Conservation (phyloP, 2,329 filamentous ascomycete genomes). For the Diaporthe longicolla region DNA sequence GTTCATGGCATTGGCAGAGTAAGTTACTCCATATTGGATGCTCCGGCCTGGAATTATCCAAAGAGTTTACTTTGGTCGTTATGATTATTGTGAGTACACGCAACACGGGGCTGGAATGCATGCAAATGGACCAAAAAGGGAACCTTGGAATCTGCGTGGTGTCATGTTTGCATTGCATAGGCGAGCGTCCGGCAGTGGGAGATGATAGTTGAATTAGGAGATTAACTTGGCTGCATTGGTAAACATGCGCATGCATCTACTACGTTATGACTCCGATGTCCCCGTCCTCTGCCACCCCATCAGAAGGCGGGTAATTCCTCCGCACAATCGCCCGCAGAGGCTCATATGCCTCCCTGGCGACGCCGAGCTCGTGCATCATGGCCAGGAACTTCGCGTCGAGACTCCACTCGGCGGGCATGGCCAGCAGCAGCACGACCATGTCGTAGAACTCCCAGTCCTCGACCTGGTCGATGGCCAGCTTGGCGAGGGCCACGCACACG, state of each 20-base stretch:
- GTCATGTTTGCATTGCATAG: neutral
- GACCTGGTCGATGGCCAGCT: slow-evolving; percentile 44
- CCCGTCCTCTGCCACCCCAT: neutral
- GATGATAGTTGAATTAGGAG: neutral
- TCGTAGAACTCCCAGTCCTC: slow-evolving; percentile 38
- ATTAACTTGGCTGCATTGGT: neutral
- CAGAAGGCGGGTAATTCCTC: slow-evolving; percentile 35
- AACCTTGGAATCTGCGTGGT: neutral
- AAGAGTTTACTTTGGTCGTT: too few relatives aligned
- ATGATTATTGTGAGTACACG: neutral
- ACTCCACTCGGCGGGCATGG: slow-evolving; percentile 26
- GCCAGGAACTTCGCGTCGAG: slow-evolving; percentile 33
- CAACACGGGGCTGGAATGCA: neutral
- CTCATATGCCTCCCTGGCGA: slow-evolving; percentile 8
- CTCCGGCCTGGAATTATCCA: neutral
- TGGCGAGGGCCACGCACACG: slow-evolving; percentile 52
- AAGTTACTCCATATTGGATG: neutral
- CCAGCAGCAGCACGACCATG: slow-evolving; percentile 33
- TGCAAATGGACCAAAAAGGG: neutral
- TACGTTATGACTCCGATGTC: neutral
- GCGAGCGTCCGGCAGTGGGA: neutral
- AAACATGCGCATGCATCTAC: neutral
- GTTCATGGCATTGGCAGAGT: neutral
- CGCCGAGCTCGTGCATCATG: slow-evolving; percentile 23
- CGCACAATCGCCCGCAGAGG: slow-evolving; percentile 30